phyloP scores from a whole-genome alignment of 2,329 filamentous ascomycete genomes.

The Ramularia endophylla region DNA sequence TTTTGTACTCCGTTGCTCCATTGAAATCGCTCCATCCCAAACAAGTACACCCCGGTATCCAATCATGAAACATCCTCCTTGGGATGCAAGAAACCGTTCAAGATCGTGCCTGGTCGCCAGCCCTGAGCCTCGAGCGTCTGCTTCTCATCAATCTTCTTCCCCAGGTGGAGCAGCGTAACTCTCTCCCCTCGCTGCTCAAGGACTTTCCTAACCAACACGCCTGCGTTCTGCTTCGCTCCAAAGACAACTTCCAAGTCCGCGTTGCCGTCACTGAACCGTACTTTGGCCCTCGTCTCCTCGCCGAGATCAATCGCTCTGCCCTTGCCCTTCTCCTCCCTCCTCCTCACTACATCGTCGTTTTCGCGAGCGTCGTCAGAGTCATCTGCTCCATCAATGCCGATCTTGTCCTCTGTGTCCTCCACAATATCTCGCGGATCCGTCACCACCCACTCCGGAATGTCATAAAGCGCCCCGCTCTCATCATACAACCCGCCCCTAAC shows the following conservation, averaged over 20 bases:
- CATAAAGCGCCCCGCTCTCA: constrained; percentile 37
- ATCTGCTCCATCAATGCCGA: constrained; percentile 15
- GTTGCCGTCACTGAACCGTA: constrained; percentile 35
- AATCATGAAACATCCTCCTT: too few relatives aligned
- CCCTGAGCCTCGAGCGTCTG: constrained; percentile 61
- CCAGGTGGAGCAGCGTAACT: constrained; percentile 72
- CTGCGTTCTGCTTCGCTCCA: constrained; percentile 50
- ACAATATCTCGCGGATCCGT: constrained; percentile 38
- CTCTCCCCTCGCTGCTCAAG: constrained; percentile 54
- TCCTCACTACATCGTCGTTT: constrained; percentile 1
- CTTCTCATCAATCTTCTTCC: constrained; percentile 68
- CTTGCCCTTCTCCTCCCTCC: constrained; percentile 29
- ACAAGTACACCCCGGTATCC: constrained; percentile 28
- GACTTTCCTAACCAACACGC: constrained; percentile 57
- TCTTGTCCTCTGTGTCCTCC: constrained; percentile 20
- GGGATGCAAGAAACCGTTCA: constrained; percentile 63
- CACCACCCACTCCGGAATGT: constrained; percentile 42
- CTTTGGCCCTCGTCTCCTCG: constrained; percentile 28
- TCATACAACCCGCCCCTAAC: constrained; percentile 38
- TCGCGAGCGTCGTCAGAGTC: constrained; percentile 19
- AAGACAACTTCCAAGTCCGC: constrained; percentile 34
- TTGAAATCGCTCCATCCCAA: constrained; percentile 1
- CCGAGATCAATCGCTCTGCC: constrained; percentile 29
- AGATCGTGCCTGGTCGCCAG: constrained; percentile 67
- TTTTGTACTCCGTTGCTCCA: too few relatives aligned